A percentile compares a stretch with the other conserved stretches of the same genome.
Conservation (phyloP, 257 asterid species). For the Solanum rostratum region DNA sequence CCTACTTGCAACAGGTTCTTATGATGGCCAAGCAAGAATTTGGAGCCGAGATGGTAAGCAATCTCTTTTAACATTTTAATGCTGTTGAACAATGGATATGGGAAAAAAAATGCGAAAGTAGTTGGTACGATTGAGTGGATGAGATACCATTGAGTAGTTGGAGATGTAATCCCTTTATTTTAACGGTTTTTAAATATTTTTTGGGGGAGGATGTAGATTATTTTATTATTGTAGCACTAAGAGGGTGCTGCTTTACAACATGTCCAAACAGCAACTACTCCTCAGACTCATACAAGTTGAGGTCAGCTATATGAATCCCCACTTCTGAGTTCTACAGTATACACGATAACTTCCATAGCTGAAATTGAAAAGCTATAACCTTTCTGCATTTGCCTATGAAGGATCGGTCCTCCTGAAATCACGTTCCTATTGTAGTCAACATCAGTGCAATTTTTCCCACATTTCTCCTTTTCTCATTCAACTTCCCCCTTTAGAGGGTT, state of each 20-base stretch:
- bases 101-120: neutral
- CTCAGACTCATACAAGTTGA: neutral
- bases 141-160: neutral
- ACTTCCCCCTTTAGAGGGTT: neutral
- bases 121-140: neutral
- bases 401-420: neutral
- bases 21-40: constrained; percentile 98
- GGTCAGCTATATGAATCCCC: neutral
- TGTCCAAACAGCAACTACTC: neutral
- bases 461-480: neutral
- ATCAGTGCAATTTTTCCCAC: neutral
- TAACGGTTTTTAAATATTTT: neutral
- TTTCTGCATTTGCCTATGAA: neutral
- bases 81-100: neutral
- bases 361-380: neutral
- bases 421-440: neutral
- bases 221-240: neutral
- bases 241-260: neutral
- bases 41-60: constrained; percentile 83
- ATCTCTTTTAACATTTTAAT: neutral
- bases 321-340: neutral
- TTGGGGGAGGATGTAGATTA: neutral
- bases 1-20: constrained; percentile 94
- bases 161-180: neutral
- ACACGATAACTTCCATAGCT: neutral